phyloP scores from a whole-genome alignment of 495 filamentous ascomycete species.

The Alectoria sarmentosa region DNA sequence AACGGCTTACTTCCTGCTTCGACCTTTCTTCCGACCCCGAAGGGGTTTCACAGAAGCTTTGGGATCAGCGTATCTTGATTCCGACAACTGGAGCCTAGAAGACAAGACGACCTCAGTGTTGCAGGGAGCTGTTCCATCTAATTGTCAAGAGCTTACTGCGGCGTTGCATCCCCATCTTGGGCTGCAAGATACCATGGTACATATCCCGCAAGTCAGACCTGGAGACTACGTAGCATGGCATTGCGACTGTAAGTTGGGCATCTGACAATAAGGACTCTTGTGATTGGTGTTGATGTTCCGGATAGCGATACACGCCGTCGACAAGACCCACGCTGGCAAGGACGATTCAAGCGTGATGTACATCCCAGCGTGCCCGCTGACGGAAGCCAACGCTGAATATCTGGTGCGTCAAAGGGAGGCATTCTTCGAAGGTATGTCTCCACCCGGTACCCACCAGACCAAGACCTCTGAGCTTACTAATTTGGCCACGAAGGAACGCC shows the following conservation, averaged over 20 bases:
- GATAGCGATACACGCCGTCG: conserved; percentile 62
- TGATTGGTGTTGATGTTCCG: background rate
- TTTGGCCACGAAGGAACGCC: conserved; percentile 34
- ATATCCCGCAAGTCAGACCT: conserved; percentile 66
- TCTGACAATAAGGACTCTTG: conserved; percentile 17
- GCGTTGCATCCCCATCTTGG: conserved; percentile 71
- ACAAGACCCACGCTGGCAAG: conserved; percentile 63
- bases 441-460: background rate
- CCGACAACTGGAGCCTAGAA: conserved; percentile 45
- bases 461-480: conserved; percentile 1
- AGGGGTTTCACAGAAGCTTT: conserved; percentile 22
- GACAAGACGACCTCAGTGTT: conserved; percentile 46
- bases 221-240: conserved; percentile 92
- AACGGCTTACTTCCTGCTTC: conserved; percentile 74
- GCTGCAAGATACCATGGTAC: conserved; percentile 67
- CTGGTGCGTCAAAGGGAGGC: conserved; percentile 59
- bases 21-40: conserved; percentile 68
- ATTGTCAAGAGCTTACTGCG: conserved; percentile 68
- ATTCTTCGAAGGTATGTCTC: conserved; percentile 45
- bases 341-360: conserved; percentile 77
- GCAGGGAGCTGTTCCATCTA: conserved; percentile 69
- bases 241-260: conserved; percentile 58
- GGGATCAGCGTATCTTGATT: conserved; percentile 38
- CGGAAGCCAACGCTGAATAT: conserved; percentile 64
- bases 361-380: conserved; percentile 78